Percentiles rank a stretch among this genome's conserved stretches.
These are phyloP conservation scores for Sugiyamaella neomexicana DNA, from an alignment of 1,139 yeast genomes.

Conservation along the genomic window DNA sequence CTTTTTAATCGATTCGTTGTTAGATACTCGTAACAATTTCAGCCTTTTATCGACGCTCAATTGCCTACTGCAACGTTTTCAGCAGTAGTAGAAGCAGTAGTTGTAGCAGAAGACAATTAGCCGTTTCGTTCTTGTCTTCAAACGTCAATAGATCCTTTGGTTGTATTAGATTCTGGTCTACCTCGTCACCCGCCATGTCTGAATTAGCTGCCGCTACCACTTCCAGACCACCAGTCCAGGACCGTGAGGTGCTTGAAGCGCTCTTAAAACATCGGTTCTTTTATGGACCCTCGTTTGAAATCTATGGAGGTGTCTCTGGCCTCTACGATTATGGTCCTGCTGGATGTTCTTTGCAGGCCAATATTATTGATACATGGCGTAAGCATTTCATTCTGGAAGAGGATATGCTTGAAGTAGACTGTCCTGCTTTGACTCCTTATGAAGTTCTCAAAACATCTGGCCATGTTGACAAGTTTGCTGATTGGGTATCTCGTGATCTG, in stretches of 20 bases:
- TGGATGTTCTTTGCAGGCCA: constrained; percentile 97
- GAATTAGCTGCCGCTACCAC: not conserved
- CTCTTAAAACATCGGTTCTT: constrained; percentile 94
- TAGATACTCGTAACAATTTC: constrained; percentile 4
- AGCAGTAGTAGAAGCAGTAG: constrained; percentile 12
- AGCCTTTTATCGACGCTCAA: constrained; percentile 1
- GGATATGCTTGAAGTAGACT: constrained; percentile 98
- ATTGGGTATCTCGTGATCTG: constrained; percentile 97
- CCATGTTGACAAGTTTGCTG: constrained; percentile 98
- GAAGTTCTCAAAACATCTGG: constrained; percentile 98
- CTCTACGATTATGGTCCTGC: constrained; percentile 99
- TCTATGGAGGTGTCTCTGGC: constrained; percentile 98
- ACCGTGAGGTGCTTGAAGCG: constrained; percentile 79
- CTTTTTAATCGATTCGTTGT: not conserved
- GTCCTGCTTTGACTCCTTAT: constrained; percentile 95
- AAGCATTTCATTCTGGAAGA: constrained; percentile 96
- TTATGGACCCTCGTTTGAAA: constrained; percentile 95
- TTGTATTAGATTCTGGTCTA: not conserved
- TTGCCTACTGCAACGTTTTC: constrained; percentile 6
- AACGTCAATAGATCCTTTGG: not conserved
- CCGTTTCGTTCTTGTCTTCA: not conserved
- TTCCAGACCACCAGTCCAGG: constrained; percentile 13
- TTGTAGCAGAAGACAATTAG: not conserved
- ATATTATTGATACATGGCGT: constrained; percentile 92
- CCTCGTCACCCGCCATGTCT: not conserved